A percentile compares a stretch with the other conserved stretches of the same genome.
Conservation (phyloP, 176 grass and related monocot genomes). For the Carex littledalei region DNA sequence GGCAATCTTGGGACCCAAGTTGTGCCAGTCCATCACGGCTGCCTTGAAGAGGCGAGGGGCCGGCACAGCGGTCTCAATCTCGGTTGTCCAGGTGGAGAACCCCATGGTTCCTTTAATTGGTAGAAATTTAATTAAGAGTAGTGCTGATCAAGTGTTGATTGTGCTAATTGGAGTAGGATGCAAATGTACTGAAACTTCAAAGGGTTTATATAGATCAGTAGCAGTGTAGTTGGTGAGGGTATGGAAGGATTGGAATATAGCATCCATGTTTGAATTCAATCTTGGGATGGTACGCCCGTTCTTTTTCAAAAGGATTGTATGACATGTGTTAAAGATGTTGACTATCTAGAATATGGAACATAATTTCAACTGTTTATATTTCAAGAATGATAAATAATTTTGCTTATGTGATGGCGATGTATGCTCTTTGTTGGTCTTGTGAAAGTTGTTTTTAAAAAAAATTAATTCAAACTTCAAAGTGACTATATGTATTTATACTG, state of each 20-base stretch:
- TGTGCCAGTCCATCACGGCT: slow-evolving; percentile 69
- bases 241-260: not conserved
- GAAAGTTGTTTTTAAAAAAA: not conserved
- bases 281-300: not conserved
- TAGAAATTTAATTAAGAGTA: not conserved
- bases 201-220: slow-evolving; percentile 36
- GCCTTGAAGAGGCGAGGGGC: slow-evolving; percentile 57
- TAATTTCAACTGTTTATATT: not conserved
- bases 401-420: not conserved
- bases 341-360: not conserved
- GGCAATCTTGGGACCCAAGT: slow-evolving; percentile 45
- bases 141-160: not conserved
- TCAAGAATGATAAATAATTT: not conserved
- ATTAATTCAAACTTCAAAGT: not conserved
- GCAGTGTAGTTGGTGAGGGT: slow-evolving; percentile 20
- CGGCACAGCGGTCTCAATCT: slow-evolving; percentile 42
- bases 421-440: not conserved
- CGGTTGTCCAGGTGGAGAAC: slow-evolving; percentile 27
- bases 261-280: not conserved
- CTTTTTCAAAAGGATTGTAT: not conserved
- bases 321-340: not conserved
- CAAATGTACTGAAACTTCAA: not conserved
- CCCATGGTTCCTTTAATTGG: not conserved
- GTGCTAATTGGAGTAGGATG: not conserved
- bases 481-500: not conserved